These are phyloP conservation scores for Fusarium sp. DNA, from an alignment of 2,329 filamentous ascomycete genomes.

Conservation along the genomic window DNA sequence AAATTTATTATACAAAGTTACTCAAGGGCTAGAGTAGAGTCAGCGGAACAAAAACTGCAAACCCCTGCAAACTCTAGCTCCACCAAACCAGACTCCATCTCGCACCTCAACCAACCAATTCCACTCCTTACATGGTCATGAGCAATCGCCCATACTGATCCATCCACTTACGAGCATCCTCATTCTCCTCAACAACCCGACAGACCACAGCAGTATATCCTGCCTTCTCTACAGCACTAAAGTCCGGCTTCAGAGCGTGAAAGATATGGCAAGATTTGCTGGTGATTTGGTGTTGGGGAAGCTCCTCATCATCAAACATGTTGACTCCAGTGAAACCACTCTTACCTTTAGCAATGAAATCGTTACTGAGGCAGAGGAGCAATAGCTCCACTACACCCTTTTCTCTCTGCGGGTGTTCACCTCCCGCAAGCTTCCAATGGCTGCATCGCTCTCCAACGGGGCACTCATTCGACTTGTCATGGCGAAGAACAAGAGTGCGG, in stretches of 20 bases:
- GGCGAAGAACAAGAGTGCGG: neutral
- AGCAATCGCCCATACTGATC: neutral
- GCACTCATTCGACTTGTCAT: neutral
- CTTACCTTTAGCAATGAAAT: neutral
- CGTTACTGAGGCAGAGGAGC: too few relatives aligned
- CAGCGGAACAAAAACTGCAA: too few relatives aligned
- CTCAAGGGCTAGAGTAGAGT: too few relatives aligned
- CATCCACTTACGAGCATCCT: neutral
- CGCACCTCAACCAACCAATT: accelerated
- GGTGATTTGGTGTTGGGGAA: neutral
- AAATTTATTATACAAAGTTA: too few relatives aligned
- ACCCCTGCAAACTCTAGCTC: too few relatives aligned
- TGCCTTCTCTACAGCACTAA: neutral
- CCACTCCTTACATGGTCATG: neutral
- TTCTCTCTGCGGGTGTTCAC: neutral
- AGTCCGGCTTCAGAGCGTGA: neutral
- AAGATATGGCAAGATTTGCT: neutral
- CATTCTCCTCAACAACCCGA: neutral
- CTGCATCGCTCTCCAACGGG: neutral
- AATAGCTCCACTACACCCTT: neutral
- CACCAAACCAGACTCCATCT: too few relatives aligned
- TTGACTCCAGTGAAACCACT: neutral
- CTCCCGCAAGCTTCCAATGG: neutral
- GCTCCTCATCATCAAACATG: neutral
- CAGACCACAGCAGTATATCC: neutral